phyloP scores from a whole-genome alignment of 2,329 filamentous ascomycete species.

The Xylaria sp. region DNA sequence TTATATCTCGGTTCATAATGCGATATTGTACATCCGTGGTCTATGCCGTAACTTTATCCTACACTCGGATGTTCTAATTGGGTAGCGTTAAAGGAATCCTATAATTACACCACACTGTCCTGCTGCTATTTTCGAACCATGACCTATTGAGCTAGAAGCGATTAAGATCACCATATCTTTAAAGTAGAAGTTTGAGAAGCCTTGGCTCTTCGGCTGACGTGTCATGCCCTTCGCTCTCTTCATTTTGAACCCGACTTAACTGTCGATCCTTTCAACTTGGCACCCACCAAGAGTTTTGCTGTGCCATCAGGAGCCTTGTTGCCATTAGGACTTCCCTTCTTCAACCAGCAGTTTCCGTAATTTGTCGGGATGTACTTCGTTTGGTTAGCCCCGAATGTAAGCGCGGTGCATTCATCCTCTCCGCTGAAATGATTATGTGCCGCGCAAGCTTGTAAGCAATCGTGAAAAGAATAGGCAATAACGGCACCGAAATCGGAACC shows the following conservation, averaged over 20 bases:
- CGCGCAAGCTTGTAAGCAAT: slow-evolving; percentile 39
- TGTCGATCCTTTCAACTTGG: not conserved
- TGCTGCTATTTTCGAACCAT: not conserved
- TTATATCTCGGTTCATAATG: not conserved
- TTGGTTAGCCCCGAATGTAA: slow-evolving; percentile 35
- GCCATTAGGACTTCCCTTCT: not conserved
- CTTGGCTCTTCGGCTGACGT: not conserved
- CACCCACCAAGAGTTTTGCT: not conserved
- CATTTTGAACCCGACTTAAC: not conserved
- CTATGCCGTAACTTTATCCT: not conserved
- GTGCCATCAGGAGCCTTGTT: too few species aligned
- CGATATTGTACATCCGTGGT: not conserved
- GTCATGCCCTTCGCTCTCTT: not conserved
- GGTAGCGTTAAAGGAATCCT: not conserved
- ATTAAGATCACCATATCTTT: not conserved
- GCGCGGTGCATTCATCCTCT: slow-evolving; percentile 29
- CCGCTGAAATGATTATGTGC: slow-evolving; percentile 36
- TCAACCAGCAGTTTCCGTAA: slow-evolving; percentile 36
- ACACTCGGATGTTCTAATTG: not conserved
- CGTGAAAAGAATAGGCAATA: slow-evolving; percentile 37
- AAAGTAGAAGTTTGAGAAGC: not conserved
- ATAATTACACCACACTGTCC: not conserved
- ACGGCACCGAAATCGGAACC: slow-evolving; percentile 35
- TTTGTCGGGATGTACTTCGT: slow-evolving; percentile 23
- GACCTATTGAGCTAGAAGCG: too few species aligned